Evolutionary conservation across 805 yeast genomes (phyloP), one percentile per base, ranked within the genome.

Genomic region (Pichia paraexigua): DNA sequence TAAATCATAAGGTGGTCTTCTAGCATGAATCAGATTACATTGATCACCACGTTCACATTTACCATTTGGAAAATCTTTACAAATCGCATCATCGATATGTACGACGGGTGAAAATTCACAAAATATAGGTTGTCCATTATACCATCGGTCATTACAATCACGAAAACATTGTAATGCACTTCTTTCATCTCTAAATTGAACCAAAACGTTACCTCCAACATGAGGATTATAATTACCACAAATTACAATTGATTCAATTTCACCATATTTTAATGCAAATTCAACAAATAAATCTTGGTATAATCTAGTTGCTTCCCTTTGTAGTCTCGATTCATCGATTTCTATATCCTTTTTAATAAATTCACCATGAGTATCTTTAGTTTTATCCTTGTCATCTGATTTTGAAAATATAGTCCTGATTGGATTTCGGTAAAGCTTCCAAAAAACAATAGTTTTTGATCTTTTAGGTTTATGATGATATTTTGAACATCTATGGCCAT

Each of bases 1-100:
- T 5, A 63, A 41, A 6, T 32, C 49, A 8, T 61, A 60, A 2
- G 77, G 63, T 0, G 95, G 88, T 40, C 74, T 67, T 58, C 82
- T 73, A 3, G 83, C 75, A 65, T 91, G 98, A 78, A 89, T 85
- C 66, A 87, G 90, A 66, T 91, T 91, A 68, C 98, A 91, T 60
- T 78, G 77, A 32, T 83, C 86, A 2, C 90, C 92, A 63, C 97
- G 76, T n/a, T 75, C 77, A 63, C 98, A 91, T 15, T 69, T 70
- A 24, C 73, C 67, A 2, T 72, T 67, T 40, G 83, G 87, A 61
- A 84, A 83, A 43, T 85, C 85, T 41, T 87, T 73, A 63, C 98
- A 91, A 50, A 79, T 74, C 13, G 95, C 85, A 50, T 84, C 94
- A 44, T 75, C 71, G 58, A 87, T 79, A 60, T 77, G 81, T 4